These are phyloP conservation scores for Ceratocystis papillata DNA, from an alignment of 2,329 filamentous ascomycete species.

Conservation along the genomic window DNA sequence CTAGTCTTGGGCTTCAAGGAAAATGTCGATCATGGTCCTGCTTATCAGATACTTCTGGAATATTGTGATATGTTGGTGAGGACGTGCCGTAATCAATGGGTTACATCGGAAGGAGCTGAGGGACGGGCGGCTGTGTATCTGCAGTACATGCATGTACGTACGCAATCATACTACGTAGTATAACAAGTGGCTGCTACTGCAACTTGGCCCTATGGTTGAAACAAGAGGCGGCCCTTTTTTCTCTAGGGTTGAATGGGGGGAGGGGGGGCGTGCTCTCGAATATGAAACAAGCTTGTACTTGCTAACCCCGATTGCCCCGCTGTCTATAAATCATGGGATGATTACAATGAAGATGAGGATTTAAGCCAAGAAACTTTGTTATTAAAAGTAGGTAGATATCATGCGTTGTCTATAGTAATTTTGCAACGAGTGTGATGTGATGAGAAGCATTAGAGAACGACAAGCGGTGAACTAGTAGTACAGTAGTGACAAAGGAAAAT, in stretches of 20 bases:
- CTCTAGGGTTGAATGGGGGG: background rate
- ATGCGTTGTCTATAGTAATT: constrained; percentile 11
- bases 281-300: background rate
- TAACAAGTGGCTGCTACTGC: no score
- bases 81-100: background rate
- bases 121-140: background rate
- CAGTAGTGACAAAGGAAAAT: constrained; percentile 10
- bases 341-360: background rate
- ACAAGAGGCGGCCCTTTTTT: background rate
- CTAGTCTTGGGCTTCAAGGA: constrained; percentile 22
- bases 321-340: background rate
- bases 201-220: no score
- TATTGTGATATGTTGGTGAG: no score
- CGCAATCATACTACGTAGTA: no score
- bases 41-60: background rate
- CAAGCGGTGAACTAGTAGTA: background rate
- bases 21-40: background rate
- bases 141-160: no score
- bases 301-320: background rate
- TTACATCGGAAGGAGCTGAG: background rate
- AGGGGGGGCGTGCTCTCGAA: background rate
- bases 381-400: constrained; percentile 1
- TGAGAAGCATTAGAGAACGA: background rate
- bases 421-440: background rate
- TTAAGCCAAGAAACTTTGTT: background rate